phyloP scores from a whole-genome alignment of 2,329 filamentous ascomycete species.

The Mollisia scopiformis region DNA sequence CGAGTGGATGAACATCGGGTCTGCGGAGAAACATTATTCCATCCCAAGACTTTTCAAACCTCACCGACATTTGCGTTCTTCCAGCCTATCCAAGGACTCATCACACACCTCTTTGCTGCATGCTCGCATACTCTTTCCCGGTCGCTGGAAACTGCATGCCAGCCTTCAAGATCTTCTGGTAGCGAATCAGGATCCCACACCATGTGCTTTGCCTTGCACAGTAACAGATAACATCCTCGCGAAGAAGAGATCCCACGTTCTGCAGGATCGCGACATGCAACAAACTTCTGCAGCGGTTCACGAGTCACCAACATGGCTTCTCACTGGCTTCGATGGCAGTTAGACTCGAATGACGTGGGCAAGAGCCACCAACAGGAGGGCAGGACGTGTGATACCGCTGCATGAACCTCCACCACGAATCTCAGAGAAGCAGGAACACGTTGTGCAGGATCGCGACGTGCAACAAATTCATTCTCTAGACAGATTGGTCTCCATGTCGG shows the following conservation, averaged over 20 bases:
- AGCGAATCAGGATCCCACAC: background rate
- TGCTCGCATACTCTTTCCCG: background rate
- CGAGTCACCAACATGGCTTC: background rate
- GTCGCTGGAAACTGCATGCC: background rate
- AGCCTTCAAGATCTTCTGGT: background rate
- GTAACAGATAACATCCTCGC: background rate
- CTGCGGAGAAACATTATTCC: background rate
- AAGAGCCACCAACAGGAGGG: background rate
- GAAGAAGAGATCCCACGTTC: background rate
- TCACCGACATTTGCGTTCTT: background rate
- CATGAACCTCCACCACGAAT: background rate
- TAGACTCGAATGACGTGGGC: background rate
- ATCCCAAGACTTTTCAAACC: too few species aligned
- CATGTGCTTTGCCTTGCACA: background rate
- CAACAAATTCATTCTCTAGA: background rate
- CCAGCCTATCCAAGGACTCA: background rate
- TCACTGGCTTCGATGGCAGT: background rate
- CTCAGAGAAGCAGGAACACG: background rate
- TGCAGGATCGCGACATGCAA: slow-evolving; percentile 2
- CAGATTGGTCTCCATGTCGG: background rate
- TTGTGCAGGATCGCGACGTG: background rate
- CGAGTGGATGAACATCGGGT: background rate
- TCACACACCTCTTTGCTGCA: background rate
- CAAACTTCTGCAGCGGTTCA: background rate
- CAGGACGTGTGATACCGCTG: background rate